A percentile compares a stretch with the other conserved stretches of the same genome.
phyloP scores from a whole-genome alignment of 177 flowering plant genomes.

The Vitis hybrid region DNA sequence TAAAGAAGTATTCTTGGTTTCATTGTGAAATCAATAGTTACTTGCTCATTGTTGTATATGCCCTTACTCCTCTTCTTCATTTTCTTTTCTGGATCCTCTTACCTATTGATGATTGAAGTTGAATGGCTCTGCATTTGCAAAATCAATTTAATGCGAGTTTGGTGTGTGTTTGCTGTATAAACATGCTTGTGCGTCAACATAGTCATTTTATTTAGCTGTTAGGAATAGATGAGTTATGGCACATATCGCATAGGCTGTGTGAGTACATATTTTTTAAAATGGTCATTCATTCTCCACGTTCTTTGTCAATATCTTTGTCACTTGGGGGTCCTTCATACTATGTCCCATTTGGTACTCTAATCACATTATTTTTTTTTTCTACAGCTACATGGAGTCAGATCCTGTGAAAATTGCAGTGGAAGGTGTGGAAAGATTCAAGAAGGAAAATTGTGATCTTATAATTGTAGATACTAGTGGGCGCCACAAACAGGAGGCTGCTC shows the following conservation, averaged over 20 bases:
- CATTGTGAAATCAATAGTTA: too few relatives aligned
- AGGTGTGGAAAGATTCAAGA: constrained; percentile 91
- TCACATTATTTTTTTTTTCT: constrained; percentile 3
- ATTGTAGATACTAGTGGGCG: constrained; percentile 99
- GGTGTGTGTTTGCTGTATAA: too few relatives aligned
- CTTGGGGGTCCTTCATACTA: not conserved
- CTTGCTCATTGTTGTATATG: too few relatives aligned
- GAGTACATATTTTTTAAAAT: not conserved
- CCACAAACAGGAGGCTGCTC: constrained; percentile 94
- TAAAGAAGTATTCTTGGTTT: too few relatives aligned
- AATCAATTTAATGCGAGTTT: too few relatives aligned
- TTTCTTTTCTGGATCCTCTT: too few relatives aligned
- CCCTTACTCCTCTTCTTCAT: too few relatives aligned
- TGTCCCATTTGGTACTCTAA: not conserved
- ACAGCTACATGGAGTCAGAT: constrained; percentile 93
- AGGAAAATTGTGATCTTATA: constrained; percentile 95
- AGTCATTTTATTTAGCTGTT: not conserved
- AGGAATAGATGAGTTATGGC: not conserved
- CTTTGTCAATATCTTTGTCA: too few relatives aligned
- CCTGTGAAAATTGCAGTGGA: constrained; percentile 96
- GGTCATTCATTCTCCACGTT: not conserved
- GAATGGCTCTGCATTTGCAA: too few relatives aligned
- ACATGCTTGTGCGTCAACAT: too few relatives aligned
- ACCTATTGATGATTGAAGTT: too few relatives aligned
- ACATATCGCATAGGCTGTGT: not conserved